A percentile compares a stretch with the other conserved stretches of the same genome.
Evolutionary conservation across 768 basidiomycete species (phyloP).

Genomic region (Serpula lacrymans): DNA sequence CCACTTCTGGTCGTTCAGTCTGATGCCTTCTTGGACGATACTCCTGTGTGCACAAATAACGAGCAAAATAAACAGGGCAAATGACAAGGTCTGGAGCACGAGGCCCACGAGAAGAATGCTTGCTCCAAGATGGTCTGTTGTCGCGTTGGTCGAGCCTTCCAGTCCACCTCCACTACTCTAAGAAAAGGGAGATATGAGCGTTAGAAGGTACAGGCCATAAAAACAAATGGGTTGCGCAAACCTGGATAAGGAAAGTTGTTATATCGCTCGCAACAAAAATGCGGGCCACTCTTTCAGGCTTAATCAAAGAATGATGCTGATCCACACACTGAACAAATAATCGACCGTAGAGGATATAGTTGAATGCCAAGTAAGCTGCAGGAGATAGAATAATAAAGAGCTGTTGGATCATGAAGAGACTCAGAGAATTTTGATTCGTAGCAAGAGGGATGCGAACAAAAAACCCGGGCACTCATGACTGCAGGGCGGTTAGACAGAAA

Average conservation of each 20-base stretch:
- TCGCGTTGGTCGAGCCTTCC: constrained; percentile 4
- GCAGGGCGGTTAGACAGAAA: not conserved
- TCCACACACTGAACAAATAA: constrained; percentile 17
- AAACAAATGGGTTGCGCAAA: not conserved
- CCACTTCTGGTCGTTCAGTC: constrained; percentile 14
- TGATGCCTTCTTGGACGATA: constrained; percentile 9
- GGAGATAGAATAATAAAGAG: constrained; percentile 25
- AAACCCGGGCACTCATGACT: constrained; percentile 21
- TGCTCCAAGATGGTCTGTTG: constrained; percentile 7
- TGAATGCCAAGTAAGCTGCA: constrained; percentile 27
- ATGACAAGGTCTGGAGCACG: constrained; percentile 21
- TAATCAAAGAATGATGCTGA: constrained; percentile 17
- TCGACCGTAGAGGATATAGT: constrained; percentile 30
- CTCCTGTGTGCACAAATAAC: constrained; percentile 8
- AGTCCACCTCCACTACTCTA: constrained; percentile 24
- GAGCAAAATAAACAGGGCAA: constrained; percentile 16
- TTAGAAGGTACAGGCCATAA: not conserved
- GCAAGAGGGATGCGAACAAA: constrained; percentile 15
- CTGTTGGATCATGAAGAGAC: constrained; percentile 12
- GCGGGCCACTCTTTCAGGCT: constrained; percentile 19
- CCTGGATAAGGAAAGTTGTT: constrained; percentile 26
- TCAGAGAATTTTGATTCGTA: constrained; percentile 17
- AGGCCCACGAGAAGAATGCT: constrained; percentile 24
- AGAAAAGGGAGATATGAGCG: not conserved
- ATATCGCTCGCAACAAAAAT: constrained; percentile 27